These are phyloP conservation scores for Candida pini DNA, from an alignment of 805 yeast species.

Conservation along the genomic window DNA sequence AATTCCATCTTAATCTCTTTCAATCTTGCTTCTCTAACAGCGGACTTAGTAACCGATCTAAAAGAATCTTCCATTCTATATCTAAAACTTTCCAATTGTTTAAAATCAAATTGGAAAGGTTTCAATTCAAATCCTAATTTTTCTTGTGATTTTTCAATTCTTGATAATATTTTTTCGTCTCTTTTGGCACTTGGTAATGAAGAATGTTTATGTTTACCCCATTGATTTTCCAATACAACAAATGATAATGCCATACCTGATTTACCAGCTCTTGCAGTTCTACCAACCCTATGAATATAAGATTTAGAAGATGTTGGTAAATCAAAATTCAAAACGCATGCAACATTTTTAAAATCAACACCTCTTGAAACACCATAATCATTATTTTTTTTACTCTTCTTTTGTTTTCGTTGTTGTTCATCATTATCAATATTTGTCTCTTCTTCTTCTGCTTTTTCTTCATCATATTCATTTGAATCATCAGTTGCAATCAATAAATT, in stretches of 20 bases:
- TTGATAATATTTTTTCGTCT: conserved; percentile 79
- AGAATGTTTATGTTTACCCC: conserved; percentile 86
- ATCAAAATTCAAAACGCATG: conserved; percentile 94
- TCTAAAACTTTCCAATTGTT: conserved; percentile 91
- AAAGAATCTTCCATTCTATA: conserved; percentile 97
- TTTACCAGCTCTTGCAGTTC: conserved; percentile 97
- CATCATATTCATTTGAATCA: conserved; percentile 62
- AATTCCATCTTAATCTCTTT: conserved; percentile 85
- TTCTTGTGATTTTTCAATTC: conserved; percentile 72
- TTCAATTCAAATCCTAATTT: conserved; percentile 67
- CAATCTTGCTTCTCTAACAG: conserved; percentile 89
- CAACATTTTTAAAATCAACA: conserved; percentile 92
- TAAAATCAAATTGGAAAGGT: conserved; percentile 88
- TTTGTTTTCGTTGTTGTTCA: conserved; percentile 16
- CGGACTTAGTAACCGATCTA: conserved; percentile 84
- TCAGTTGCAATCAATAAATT: conserved; percentile 90
- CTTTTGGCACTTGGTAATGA: conserved; percentile 61
- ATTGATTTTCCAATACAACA: conserved; percentile 75
- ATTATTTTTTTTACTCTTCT: conserved; percentile 27
- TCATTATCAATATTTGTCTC: too few relatives aligned
- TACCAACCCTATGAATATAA: conserved; percentile 89
- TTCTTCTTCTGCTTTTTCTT: too few relatives aligned
- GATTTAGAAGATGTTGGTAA: conserved; percentile 85
- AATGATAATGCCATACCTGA: conserved; percentile 93
- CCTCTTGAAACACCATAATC: conserved; percentile 97